These are phyloP conservation scores for Yarrowia keelungensis DNA, from an alignment of 805 yeast species.

Conservation along the genomic window DNA sequence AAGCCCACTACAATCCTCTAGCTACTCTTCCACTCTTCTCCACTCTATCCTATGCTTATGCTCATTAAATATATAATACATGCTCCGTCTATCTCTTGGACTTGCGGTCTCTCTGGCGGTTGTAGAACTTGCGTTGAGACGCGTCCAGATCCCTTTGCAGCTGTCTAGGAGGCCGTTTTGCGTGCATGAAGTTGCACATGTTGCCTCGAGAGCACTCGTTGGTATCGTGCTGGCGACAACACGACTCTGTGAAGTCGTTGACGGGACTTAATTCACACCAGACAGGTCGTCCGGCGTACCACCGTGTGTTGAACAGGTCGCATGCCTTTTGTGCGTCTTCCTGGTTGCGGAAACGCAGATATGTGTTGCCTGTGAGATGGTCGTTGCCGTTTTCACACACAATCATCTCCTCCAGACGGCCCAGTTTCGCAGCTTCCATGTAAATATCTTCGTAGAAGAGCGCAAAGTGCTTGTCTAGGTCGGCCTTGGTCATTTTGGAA, in stretches of 20 bases:
- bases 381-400: constrained; percentile 85
- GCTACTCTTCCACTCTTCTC: too few relatives aligned
- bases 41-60: not conserved
- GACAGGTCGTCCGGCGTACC: constrained; percentile 83
- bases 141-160: constrained; percentile 55
- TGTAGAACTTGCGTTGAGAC: constrained; percentile 50
- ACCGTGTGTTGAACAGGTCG: constrained; percentile 70
- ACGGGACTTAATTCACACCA: constrained; percentile 83
- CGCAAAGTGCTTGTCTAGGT: constrained; percentile 60
- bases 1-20: too few relatives aligned
- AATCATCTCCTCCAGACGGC: constrained; percentile 64
- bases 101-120: constrained; percentile 18
- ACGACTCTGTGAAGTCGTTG: constrained; percentile 68
- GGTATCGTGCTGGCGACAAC: constrained; percentile 74
- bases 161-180: constrained; percentile 60
- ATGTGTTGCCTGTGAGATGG: constrained; percentile 83
- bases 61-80: constrained; percentile 19
- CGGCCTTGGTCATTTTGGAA: constrained; percentile 48
- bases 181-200: constrained; percentile 87
- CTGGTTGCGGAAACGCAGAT: constrained; percentile 63
- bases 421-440: constrained; percentile 60
- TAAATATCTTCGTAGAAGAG: constrained; percentile 76
- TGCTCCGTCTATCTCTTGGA: not conserved
- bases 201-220: constrained; percentile 77
- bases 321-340: constrained; percentile 68